Percentiles rank a stretch among this genome's conserved stretches.
Evolutionary conservation across 305 asterid genomes (phyloP).

Genomic region (Plantago lanceolata): DNA sequence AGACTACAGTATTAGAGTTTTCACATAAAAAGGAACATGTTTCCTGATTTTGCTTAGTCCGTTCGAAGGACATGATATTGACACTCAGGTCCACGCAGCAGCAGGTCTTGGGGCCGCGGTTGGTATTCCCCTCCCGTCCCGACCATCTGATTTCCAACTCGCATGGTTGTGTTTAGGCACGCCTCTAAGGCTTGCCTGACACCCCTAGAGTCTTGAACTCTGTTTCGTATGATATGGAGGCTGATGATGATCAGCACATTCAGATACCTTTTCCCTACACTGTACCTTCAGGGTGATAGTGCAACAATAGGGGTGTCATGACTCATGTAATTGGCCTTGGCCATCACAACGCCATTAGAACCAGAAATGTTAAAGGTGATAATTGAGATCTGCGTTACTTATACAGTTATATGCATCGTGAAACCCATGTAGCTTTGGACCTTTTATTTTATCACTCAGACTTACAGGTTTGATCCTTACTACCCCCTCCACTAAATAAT

Average conservation of each 20-base stretch:
- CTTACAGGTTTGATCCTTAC: too few species aligned
- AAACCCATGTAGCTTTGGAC: too few species aligned
- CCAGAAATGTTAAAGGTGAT: conserved; percentile 31
- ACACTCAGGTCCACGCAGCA: too few species aligned
- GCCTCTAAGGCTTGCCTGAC: conserved; percentile 41
- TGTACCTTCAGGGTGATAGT: conserved; percentile 37
- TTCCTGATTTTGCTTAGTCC: too few species aligned
- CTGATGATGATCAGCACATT: conserved; percentile 33
- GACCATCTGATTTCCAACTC: conserved; percentile 31
- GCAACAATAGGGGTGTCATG: conserved; percentile 30
- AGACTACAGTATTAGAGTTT: too few species aligned
- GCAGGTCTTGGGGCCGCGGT: too few species aligned
- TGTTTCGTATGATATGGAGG: conserved; percentile 32
- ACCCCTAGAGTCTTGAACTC: conserved; percentile 38
- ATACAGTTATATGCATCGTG: too few species aligned
- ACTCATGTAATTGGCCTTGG: conserved; percentile 32
- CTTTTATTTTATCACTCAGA: too few species aligned
- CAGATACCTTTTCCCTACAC: conserved; percentile 23
- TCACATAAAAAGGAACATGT: too few species aligned
- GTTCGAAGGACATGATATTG: too few species aligned
- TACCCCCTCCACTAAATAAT: too few species aligned
- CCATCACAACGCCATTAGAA: conserved; percentile 24
- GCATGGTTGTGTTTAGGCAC: conserved; percentile 27
- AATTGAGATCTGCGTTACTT: conserved; percentile 30
- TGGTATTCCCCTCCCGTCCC: too few species aligned